Evolutionary conservation across 331 rosid species (phyloP), one percentile per base, ranked within the genome.

Genomic region (Acacia concinna): DNA sequence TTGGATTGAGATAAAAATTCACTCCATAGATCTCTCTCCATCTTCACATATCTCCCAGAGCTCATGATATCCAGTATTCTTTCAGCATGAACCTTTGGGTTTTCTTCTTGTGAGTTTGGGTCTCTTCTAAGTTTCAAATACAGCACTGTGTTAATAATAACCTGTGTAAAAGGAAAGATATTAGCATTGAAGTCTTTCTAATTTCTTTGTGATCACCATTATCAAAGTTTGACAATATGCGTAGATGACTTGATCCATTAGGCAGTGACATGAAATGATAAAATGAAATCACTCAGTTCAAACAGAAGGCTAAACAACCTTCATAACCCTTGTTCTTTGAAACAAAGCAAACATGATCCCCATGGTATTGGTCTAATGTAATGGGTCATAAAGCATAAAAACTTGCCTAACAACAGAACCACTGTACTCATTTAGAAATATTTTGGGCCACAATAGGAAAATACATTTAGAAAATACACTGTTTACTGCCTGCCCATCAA

Each of bases 61-160:
- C 82, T 79, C 88, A 91, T 52, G 57, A 92, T 77, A 71, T 91
- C 91, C 13, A 90, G 82, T 37, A 92, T 84, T 83, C 89, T 87
- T 47, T 83, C 88, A 5, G 97, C 98, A 56, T 57, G 40, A 83
- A 81, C 74, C 82, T 88, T 91, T 59, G 63, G 89, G 81, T 82
- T 64, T 31, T 69, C 85, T 32, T 86, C 90, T 32, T 71, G 57
- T 23, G 71, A 66, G 71, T 81, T 78, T 28, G 71, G 79, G 46
- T 34, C 74, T 43, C 75, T 86, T 85, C 52, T 68, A 30, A 89
- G 97, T 84, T 84, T 94, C 67, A 87, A 81, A 81, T 94, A 84
- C 81, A 94, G 51, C 13, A 67, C 88, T 11, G 97, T 89, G n/a
- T 77, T 81, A 66, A 94, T 76, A 52, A 91, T 85, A 81, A 89